Base-by-base conservation (phyloP, 2,329 filamentous ascomycete species). In the Xylaria sp. region DNA sequence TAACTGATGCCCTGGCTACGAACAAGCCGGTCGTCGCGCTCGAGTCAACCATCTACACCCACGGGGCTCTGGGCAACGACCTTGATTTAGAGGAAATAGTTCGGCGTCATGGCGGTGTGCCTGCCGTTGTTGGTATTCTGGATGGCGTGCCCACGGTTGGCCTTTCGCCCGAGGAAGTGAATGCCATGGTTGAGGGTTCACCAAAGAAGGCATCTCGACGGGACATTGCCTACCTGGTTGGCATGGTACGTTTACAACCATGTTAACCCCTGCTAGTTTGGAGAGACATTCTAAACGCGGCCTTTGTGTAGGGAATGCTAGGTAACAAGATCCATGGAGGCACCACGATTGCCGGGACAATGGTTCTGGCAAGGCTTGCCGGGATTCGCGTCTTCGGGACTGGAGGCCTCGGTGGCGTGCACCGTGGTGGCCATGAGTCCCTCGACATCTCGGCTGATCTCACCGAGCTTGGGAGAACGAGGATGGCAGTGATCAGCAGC, bases 361-460 rank as follows among this genome's bases (percentile, higher is more conserved):
- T 96, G 90, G 73, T 97, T 37, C 83, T 99, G 24, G 91, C 94
- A 41, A 82, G 90, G 59, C 77, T 92, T 55, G 93, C 92, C 22
- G 92, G 92, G 8, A 96, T 99, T 69, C 88, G 87, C 60, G 84
- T 99, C 45, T 97, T 99, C 72, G 94, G 92, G 21, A 99, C 94
- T 5, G 94, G 94, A 42, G 94, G 94, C 11, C 84, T 99, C 4
- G 93, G 94, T 51, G 94, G 94, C 54, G 94, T 99, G 20, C 94
- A 99, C 72, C 86, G 92, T 41, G 92, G 91, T 49, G 94, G 87
- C 44, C 88, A 97, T 70, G 82, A 82, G 62, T 90, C 89, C 7
- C 88, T 97, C 86, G 94, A 99, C 70, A 85, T 99, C 58, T 97
- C 93, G 56, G 93, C 94, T 39, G 94, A 99, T 73, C 80, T 99